phyloP scores from a whole-genome alignment of 2,329 filamentous ascomycete genomes.

The Aspergillus alliaceus region DNA sequence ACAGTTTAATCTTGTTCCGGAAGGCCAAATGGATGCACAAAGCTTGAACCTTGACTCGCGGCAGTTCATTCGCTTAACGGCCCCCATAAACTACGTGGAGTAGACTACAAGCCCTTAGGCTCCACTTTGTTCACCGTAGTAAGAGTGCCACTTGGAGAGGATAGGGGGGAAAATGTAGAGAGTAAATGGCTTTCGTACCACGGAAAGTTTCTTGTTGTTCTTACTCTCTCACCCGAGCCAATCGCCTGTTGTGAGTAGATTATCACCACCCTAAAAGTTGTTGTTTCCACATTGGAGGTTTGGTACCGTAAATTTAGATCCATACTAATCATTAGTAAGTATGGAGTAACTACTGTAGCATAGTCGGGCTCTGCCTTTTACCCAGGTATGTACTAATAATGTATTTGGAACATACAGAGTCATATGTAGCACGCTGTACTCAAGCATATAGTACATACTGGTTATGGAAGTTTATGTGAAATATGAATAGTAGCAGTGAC shows the following conservation, averaged over 20 bases:
- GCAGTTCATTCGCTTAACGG: constrained; percentile 8
- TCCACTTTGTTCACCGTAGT: neutral
- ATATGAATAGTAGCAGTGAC: too few species aligned
- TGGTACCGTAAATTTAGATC: neutral
- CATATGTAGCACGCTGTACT: too few species aligned
- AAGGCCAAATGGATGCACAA: constrained; percentile 10
- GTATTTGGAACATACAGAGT: too few species aligned
- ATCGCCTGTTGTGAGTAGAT: neutral
- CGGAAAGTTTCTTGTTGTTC: neutral
- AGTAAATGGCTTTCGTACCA: too few species aligned
- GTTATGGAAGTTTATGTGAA: neutral
- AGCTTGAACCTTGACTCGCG: constrained; percentile 13
- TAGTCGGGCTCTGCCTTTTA: too few species aligned
- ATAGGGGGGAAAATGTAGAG: too few species aligned
- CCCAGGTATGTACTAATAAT: too few species aligned
- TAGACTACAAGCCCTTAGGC: neutral
- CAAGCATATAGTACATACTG: too few species aligned
- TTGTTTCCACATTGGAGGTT: neutral
- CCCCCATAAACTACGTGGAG: constrained; percentile 1
- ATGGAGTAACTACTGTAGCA: too few species aligned
- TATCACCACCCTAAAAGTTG: neutral
- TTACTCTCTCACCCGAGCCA: constrained; percentile 1
- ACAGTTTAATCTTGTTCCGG: constrained; percentile 13
- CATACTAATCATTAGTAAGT: too few species aligned
- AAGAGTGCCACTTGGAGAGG: too few species aligned